Evolutionary conservation across 495 filamentous ascomycete genomes (phyloP).

Genomic region (Podospora pseudoanserina): DNA sequence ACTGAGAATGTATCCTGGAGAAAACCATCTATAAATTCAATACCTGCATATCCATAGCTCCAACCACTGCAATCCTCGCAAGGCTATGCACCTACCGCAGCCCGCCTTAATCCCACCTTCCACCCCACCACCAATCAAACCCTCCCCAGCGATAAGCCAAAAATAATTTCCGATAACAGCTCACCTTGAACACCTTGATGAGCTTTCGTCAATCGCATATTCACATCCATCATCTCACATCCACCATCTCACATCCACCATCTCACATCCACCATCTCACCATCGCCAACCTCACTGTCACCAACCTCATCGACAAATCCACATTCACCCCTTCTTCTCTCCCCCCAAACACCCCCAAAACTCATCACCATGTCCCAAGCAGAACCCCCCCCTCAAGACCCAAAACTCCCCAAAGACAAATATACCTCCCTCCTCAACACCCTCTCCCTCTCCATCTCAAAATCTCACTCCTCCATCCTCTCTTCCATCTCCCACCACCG

Average conservation of each 20-base stretch:
- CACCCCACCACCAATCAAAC: background rate
- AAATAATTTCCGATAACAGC: background rate
- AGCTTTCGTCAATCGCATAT: background rate
- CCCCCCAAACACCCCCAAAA: background rate
- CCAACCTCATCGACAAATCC: background rate
- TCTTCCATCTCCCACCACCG: background rate
- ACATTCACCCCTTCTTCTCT: background rate
- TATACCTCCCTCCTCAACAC: background rate
- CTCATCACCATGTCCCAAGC: background rate
- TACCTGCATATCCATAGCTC: background rate
- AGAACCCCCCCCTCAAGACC: background rate
- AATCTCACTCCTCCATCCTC: background rate
- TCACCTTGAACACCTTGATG: constrained; percentile 1
- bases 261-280: background rate
- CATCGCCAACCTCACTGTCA: background rate
- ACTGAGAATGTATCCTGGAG: background rate
- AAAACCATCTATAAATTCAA: background rate
- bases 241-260: background rate
- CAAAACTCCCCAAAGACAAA: background rate
- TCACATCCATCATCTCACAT: background rate
- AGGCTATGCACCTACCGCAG: background rate
- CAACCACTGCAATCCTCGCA: background rate
- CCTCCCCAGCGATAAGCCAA: background rate
- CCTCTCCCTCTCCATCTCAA: background rate
- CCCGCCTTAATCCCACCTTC: background rate